Evolutionary conservation across 306 rosid genomes (phyloP), one percentile per base, ranked within the genome.

Genomic region (Vigna nakashimae): DNA sequence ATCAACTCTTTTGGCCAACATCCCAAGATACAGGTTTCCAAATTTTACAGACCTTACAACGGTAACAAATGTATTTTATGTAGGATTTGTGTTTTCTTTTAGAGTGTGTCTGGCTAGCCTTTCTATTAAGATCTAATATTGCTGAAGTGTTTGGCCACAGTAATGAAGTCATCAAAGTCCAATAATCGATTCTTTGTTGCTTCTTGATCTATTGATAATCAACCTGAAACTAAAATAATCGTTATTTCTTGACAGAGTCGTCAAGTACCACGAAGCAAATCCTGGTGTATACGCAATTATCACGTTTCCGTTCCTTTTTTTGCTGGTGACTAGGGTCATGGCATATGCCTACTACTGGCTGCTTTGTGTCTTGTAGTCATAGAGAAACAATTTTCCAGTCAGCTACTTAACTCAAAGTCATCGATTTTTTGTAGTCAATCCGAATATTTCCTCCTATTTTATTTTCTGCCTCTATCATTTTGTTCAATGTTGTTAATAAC

Each of bases 261-360:
- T 92, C 34, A 90, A 87, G 86, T 92, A 92, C 82, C 91, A 51
- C 84, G 98, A 92, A 82, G 91, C 77, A 74, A 90, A 92, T 82
- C 98, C 98, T 0, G 89, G 92, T 69, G 92, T 90, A 57, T 92
- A 82, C 82, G 88, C 94, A 40, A 80, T 91, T 56, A 51, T 88
- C 76, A 93, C 91, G 7, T 93, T 93, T 82, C 94, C 94, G 26
- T 93, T 93, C 88, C 96, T 93, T 87, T 90, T 93, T 66, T 30
- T 30, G 92, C 94, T 69, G 92, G 94, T 65, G 96, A 93, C 77
- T 91, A 92, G 96, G 94, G 92, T 55, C 98, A 93, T 77, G 98
- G 67, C 28, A 26, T 26, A 26, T 26, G 28, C 28, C 28, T 26
- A 26, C 28, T 26, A 26, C 28, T 26, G 28, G 4, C 3, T 2